Evolutionary conservation across 2,329 filamentous ascomycete species (phyloP).

Genomic region (Ceratocystis destructans): DNA sequence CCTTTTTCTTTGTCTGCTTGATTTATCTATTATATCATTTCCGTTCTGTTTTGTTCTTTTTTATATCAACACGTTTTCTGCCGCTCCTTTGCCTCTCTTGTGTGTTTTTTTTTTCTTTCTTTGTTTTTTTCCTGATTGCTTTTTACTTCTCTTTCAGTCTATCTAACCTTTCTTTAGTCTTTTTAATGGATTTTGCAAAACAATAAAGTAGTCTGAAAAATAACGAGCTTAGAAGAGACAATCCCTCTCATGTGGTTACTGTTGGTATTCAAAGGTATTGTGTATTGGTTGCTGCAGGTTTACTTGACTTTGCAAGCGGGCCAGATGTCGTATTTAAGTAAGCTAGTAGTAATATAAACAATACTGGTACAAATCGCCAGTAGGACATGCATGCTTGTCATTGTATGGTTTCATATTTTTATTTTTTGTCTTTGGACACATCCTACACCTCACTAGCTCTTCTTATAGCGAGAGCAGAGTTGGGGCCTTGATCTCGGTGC

Average conservation of each 20-base stretch:
- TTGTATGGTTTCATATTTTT: neutral
- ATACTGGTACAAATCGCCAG: neutral
- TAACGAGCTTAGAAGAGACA: neutral
- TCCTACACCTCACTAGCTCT: neutral
- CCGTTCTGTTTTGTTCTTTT: constrained; percentile 6
- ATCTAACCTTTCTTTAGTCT: constrained; percentile 3
- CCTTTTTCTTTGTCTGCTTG: neutral
- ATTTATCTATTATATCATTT: constrained; percentile 8
- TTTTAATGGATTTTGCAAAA: constrained; percentile 7
- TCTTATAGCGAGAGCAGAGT: constrained; percentile 29
- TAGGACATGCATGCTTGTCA: neutral
- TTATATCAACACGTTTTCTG: constrained; percentile 5
- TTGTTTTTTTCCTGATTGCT: constrained; percentile 9
- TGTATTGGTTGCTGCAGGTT: neutral
- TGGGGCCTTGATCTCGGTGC: constrained; percentile 39
- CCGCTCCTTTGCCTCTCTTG: neutral
- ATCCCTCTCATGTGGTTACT: neutral
- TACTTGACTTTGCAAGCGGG: neutral
- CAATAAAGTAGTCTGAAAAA: neutral
- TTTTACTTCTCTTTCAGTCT: constrained; percentile 6
- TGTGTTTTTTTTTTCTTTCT: constrained; percentile 1
- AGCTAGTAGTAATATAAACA: neutral
- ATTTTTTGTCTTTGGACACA: neutral
- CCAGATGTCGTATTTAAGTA: neutral
- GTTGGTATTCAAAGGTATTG: neutral